Percentiles rank a stretch among this genome's conserved stretches.
Evolutionary conservation across 163 green algal genomes (phyloP).

Genomic region (Chlamydomonas reinhardtii): DNA sequence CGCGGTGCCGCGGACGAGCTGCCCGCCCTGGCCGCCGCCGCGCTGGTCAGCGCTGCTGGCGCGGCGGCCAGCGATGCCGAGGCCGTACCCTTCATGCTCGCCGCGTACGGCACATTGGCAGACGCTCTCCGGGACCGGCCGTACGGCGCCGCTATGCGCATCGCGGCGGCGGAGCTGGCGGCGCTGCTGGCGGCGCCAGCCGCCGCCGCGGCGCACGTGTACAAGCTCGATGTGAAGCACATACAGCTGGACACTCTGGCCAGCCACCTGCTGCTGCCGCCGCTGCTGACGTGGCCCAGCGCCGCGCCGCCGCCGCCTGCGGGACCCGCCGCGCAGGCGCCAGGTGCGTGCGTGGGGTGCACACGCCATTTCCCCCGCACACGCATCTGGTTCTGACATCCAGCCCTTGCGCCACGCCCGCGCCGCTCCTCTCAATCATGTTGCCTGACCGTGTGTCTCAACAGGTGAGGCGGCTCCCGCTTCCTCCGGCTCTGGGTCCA

Average conservation of each 20-base stretch:
- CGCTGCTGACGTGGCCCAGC: conserved; percentile 57
- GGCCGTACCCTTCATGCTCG: conserved; percentile 45
- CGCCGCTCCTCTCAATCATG: too few species aligned
- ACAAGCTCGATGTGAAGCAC: conserved; percentile 83
- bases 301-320: not conserved
- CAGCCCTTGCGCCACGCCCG: too few species aligned
- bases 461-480: too few species aligned
- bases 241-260: conserved; percentile 84
- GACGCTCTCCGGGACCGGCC: conserved; percentile 22
- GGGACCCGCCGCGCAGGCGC: not conserved
- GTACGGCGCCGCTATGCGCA: conserved; percentile 47
- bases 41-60: conserved; percentile 53
- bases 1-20: conserved; percentile 83
- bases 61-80: not conserved
- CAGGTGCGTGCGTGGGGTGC: too few species aligned
- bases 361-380: too few species aligned
- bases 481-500: too few species aligned
- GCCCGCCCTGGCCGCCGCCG: conserved; percentile 63
- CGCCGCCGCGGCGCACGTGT: conserved; percentile 49
- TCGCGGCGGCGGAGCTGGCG: conserved; percentile 35
- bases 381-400: too few species aligned
- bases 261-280: conserved; percentile 78
- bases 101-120: conserved; percentile 58
- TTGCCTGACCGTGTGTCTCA: too few species aligned
- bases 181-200: conserved; percentile 64